phyloP scores from a whole-genome alignment of 2,329 filamentous ascomycete species.

The Macrophomina pseudophaseolina region DNA sequence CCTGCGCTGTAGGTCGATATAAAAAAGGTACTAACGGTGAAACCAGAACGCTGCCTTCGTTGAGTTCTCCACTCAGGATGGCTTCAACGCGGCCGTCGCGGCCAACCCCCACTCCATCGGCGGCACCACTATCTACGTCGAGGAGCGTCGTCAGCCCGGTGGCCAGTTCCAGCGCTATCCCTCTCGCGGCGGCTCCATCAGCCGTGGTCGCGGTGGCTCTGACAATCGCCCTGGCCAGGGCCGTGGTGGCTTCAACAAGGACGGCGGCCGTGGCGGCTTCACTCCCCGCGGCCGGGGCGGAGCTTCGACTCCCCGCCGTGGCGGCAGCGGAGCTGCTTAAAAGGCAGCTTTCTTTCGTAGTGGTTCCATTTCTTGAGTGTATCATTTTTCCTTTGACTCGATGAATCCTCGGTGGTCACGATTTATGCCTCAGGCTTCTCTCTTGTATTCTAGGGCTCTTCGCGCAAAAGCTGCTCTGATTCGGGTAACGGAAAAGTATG shows the following conservation, averaged over 20 bases:
- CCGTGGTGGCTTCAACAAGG: slow-evolving; percentile 72
- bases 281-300: slow-evolving; percentile 49
- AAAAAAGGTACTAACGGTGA: slow-evolving; percentile 29
- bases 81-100: slow-evolving; percentile 80
- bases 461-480: slow-evolving; percentile 28
- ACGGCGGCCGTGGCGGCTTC: slow-evolving; percentile 71
- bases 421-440: slow-evolving; percentile 28
- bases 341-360: slow-evolving; percentile 25
- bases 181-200: slow-evolving; percentile 45
- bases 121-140: slow-evolving; percentile 81
- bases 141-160: slow-evolving; percentile 75
- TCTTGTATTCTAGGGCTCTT: slow-evolving; percentile 28
- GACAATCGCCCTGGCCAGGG: slow-evolving; percentile 62
- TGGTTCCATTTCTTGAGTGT: slow-evolving; percentile 7
- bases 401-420: slow-evolving; percentile 26
- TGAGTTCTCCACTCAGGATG: slow-evolving; percentile 82
- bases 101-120: slow-evolving; percentile 87
- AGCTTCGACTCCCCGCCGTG: slow-evolving; percentile 60
- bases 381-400: slow-evolving; percentile 21
- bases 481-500: slow-evolving; percentile 28
- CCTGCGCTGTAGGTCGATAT: too few relatives aligned
- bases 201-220: slow-evolving; percentile 70
- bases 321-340: slow-evolving; percentile 42
- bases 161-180: slow-evolving; percentile 43
- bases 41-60: slow-evolving; percentile 92